Percentiles rank a stretch among this genome's conserved stretches.
Conservation (phyloP, 805 yeast genomes). For the Kuraishia molischiana region DNA sequence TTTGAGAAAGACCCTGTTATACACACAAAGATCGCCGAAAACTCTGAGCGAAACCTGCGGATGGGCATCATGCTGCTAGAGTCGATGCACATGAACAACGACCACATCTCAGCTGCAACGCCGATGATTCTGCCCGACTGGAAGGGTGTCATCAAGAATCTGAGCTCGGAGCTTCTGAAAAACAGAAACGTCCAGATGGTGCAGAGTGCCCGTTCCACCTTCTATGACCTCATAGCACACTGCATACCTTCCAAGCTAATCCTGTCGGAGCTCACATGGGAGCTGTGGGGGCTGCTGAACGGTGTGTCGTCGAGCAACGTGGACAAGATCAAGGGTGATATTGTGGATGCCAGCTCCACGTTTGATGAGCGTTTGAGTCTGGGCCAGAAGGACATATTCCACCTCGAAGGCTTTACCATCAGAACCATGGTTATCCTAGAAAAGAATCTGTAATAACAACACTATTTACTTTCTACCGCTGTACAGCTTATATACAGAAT, state of each 20-base stretch:
- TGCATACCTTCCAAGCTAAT: conserved; percentile 88
- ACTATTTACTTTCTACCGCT: conserved; percentile 16
- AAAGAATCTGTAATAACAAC: conserved; percentile 10
- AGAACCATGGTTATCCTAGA: conserved; percentile 75
- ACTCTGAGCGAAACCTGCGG: conserved; percentile 65
- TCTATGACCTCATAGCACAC: conserved; percentile 83
- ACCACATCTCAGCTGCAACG: conserved; percentile 33
- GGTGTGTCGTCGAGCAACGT: conserved; percentile 8
- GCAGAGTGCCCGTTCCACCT: conserved; percentile 51
- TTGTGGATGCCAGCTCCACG: conserved; percentile 51
- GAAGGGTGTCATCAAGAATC: conserved; percentile 66
- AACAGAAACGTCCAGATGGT: conserved; percentile 56
- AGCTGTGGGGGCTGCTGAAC: conserved; percentile 19
- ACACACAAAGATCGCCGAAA: conserved; percentile 40
- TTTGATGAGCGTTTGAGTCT: conserved; percentile 81
- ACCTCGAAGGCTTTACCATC: conserved; percentile 90
- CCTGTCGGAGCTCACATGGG: conserved; percentile 44
- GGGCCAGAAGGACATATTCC: conserved; percentile 87
- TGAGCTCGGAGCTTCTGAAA: conserved; percentile 49
- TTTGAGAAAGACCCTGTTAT: conserved; percentile 24
- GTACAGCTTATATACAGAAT: conserved; percentile 37
- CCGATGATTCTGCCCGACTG: conserved; percentile 73
- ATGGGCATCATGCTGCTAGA: conserved; percentile 73
- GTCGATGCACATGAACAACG: conserved; percentile 67
- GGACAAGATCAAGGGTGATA: conserved; percentile 24